These are phyloP conservation scores for Gloeopeniophorella convolvens DNA, from an alignment of 768 basidiomycete genomes.

Conservation along the genomic window DNA sequence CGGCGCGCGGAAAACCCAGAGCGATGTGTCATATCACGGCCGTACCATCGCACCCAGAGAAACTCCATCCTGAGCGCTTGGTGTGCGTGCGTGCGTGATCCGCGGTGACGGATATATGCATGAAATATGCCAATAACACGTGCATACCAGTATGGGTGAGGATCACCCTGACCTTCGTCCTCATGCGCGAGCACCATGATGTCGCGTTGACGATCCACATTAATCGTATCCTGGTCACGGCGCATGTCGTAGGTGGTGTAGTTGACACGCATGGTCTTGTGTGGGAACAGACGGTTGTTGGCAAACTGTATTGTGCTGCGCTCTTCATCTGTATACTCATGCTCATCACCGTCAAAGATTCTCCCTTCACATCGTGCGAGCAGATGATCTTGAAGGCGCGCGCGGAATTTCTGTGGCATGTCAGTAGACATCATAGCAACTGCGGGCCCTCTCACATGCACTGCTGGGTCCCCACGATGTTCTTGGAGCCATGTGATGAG, in stretches of 20 bases:
- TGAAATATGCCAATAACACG: constrained; percentile 27
- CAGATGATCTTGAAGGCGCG: constrained; percentile 27
- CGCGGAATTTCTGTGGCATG: constrained; percentile 27
- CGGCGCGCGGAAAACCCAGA: constrained; percentile 1
- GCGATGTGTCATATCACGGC: not conserved
- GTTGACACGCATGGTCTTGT: constrained; percentile 31
- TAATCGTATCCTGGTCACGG: constrained; percentile 37
- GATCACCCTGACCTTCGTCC: not conserved
- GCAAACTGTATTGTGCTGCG: constrained; percentile 12
- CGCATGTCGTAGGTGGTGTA: constrained; percentile 40
- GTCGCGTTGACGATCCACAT: constrained; percentile 31
- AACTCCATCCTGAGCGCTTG: not conserved
- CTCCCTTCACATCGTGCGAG: constrained; percentile 24
- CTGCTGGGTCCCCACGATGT: too few species aligned
- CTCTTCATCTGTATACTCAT: constrained; percentile 22
- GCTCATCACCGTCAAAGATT: constrained; percentile 26
- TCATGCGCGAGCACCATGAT: constrained; percentile 26
- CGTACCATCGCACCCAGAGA: constrained; percentile 2
- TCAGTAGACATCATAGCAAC: too few species aligned
- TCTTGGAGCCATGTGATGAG: too few species aligned
- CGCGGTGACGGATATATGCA: constrained; percentile 26
- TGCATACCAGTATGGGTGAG: constrained; percentile 28
- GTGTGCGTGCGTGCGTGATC: constrained; percentile 31
- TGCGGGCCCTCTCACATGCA: too few species aligned
- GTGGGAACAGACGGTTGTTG: constrained; percentile 26